phyloP scores from a whole-genome alignment of 495 filamentous ascomycete genomes.

The Alectoria sarmentosa region DNA sequence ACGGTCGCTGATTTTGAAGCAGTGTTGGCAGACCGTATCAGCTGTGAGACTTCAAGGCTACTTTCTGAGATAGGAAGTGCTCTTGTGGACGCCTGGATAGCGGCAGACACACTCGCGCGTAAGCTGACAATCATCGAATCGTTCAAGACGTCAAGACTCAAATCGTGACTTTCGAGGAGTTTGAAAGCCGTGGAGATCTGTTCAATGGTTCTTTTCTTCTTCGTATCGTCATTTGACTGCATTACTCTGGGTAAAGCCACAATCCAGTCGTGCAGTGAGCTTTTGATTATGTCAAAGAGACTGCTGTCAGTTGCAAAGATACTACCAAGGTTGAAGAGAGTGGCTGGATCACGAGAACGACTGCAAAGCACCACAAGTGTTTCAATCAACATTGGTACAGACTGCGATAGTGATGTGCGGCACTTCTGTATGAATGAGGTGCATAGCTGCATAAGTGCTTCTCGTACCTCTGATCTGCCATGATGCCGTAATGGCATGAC shows the following conservation, averaged over 20 bases:
- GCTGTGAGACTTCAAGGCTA: slow-evolving; percentile 16
- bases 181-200: slow-evolving; percentile 66
- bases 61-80: slow-evolving; percentile 29
- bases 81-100: slow-evolving; percentile 30
- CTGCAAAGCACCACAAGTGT: slow-evolving; percentile 62
- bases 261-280: slow-evolving; percentile 72
- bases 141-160: slow-evolving; percentile 65
- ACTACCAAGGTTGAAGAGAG: slow-evolving; percentile 39
- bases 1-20: slow-evolving; percentile 25
- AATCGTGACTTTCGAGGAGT: slow-evolving; percentile 56
- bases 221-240: slow-evolving; percentile 72
- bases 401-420: slow-evolving; percentile 61
- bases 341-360: slow-evolving; percentile 40
- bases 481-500: slow-evolving; percentile 73
- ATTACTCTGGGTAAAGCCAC: slow-evolving; percentile 72
- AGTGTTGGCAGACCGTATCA: slow-evolving; percentile 7
- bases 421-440: slow-evolving; percentile 69
- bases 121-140: slow-evolving; percentile 53
- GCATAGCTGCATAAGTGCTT: slow-evolving; percentile 62
- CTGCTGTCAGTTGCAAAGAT: slow-evolving; percentile 57
- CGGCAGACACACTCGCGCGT: slow-evolving; percentile 40
- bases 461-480: slow-evolving; percentile 61
- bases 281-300: slow-evolving; percentile 61
- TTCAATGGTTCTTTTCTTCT: slow-evolving; percentile 62
- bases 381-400: slow-evolving; percentile 66